Evolutionary conservation across 805 yeast species (phyloP).

Genomic region (Yamadazyma endophytica): DNA sequence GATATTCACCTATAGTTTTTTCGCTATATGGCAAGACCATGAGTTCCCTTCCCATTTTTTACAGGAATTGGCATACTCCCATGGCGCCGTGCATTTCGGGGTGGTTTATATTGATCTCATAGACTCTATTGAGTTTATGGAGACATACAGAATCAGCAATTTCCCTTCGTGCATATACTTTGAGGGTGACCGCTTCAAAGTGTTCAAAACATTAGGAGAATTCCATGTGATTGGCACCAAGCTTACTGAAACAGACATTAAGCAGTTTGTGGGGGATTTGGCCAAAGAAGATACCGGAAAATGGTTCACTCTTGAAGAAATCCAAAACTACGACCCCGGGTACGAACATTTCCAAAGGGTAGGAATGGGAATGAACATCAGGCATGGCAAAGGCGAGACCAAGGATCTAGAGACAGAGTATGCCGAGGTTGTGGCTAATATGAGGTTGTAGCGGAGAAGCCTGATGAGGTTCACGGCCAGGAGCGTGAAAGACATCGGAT

Average conservation of each 20-base stretch:
- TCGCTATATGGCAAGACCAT: slow-evolving; percentile 28
- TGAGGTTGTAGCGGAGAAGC: slow-evolving; percentile 7
- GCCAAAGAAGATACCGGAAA: slow-evolving; percentile 14
- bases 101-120: slow-evolving; percentile 21
- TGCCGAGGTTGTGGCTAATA: slow-evolving; percentile 5
- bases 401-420: slow-evolving; percentile 25
- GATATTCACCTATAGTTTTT: slow-evolving; percentile 19
- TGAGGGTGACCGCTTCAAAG: slow-evolving; percentile 16
- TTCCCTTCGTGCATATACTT: slow-evolving; percentile 29
- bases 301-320: too few relatives aligned
- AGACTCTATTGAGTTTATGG: slow-evolving; percentile 15
- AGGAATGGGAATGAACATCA: too few relatives aligned
- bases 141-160: slow-evolving; percentile 24
- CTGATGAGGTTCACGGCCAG: too few relatives aligned
- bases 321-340: too few relatives aligned
- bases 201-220: slow-evolving; percentile 17
- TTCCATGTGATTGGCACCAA: slow-evolving; percentile 6
- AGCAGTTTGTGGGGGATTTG: slow-evolving; percentile 13
- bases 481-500: too few relatives aligned
- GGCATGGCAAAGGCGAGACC: slow-evolving; percentile 8
- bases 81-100: slow-evolving; percentile 16
- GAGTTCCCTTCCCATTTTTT: slow-evolving; percentile 31
- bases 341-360: too few relatives aligned
- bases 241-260: slow-evolving; percentile 6
- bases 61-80: slow-evolving; percentile 21